Base-by-base conservation (phyloP, 192 early-diverging fungal species). In the Backusella luteola region DNA sequence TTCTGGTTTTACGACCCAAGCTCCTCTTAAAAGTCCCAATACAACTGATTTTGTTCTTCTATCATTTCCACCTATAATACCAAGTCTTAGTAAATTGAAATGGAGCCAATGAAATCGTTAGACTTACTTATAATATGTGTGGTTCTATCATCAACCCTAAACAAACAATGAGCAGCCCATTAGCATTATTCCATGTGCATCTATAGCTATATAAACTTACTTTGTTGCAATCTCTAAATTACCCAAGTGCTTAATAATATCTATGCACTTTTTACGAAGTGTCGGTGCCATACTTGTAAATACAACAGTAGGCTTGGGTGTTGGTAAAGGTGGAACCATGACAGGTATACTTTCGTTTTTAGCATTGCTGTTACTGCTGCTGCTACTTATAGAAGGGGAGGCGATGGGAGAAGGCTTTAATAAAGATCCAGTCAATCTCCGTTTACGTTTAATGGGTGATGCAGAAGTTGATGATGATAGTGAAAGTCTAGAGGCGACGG, bases 111-210 rank as follows among this genome's bases (percentile, higher is more conserved):
- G 15, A 17, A n/a, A 12, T 35, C 36, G 34, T 44, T 26, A 14
- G n/a, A 44, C 53, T 71, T 77, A 71, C 76, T 56, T n/a, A 80
- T 42, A 23, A 76, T 69, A 73, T 80, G 79, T 34, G 74, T 80
- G 0, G 79, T 80, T n/a, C 41, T 49, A 42, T 73, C 74, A 67
- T 70, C 53, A 5, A 80, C 69, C 4, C 79, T 76, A 73, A n/a
- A 74, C 26, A 59, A 23, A 12, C 6, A 56, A 0, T 56, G 26
- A 38, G 21, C 7, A 23, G 8, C 15, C 15, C 15, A 32, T 32
- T 32, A 3, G 0, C 4, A 17, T 44, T 6, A 17, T 44, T 17
- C 0, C 38, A 39, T 39, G 2, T 39, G 11, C 3, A 39, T 39
- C 38, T 39, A 39, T 12, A 39, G 32, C 38, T 39, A 8, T 44